Base-by-base conservation (phyloP, 495 filamentous ascomycete species). In the Staphylotrichum tortipilum region DNA sequence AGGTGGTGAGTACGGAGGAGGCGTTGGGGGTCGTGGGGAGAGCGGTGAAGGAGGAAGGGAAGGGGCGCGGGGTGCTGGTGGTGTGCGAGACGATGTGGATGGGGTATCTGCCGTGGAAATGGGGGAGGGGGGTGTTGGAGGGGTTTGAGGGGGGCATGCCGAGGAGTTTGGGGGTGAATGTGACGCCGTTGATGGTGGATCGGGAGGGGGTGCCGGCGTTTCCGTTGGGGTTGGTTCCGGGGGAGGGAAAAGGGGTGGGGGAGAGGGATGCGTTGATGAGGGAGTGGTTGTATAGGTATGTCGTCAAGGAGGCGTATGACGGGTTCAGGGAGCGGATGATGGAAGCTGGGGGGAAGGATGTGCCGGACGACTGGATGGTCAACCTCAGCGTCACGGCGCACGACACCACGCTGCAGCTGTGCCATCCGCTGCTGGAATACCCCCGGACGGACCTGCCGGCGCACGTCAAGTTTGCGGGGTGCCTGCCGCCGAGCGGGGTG, bases 391-490 rank as follows among this genome's bases (percentile, higher is more conserved):
- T 57, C 39, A 49, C 44, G 43, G 40, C 59, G 38, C 44, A 59
- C 24, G 61, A 71, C 46, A 55, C 53, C 9, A 59, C 53, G 29
- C 49, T 71, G 9, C 68, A 71, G 48, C 57, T 68, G 58, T 69
- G 64, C 48, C 55, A 56, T 34, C 62, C 61, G 5, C 46, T 43
- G 9, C 42, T 62, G 7, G 66, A 68, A 44, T 68, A 64, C 28
- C 62, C 62, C 1, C 44, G 55, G 14, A 54, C 54, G 14, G 66
- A 69, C 40, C 47, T 54, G 30, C 62, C 58, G 18, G 5, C 39
- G 4, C 54, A 53, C 40, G 47, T 69, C 33, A 40, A 42, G 23
- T 71, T 68, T 49, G 59, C 56, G 19, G 67, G 67, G 19, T 53
- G 57, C 18, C 39, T 65, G 39, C 64, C 67, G n/a, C 64, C 60